These are phyloP conservation scores for Zizania palustris DNA, from an alignment of 202 grass and related monocot species.

Conservation along the genomic window DNA sequence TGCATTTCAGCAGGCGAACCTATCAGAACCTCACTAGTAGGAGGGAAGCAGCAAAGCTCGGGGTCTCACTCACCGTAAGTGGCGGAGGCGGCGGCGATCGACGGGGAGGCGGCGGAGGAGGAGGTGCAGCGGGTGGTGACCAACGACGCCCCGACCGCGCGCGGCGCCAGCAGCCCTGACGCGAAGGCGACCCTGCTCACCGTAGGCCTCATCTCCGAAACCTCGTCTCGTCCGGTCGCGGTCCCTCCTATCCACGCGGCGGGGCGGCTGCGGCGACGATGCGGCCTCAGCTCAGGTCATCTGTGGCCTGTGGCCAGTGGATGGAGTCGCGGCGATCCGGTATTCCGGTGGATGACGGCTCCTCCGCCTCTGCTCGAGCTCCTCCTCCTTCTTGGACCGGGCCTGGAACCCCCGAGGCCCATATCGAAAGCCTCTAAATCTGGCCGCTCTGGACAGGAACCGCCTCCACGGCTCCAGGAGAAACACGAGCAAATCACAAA, in stretches of 20 bases:
- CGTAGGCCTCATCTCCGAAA: slow-evolving; percentile 54
- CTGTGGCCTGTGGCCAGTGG: neutral
- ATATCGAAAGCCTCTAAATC: slow-evolving; percentile 1
- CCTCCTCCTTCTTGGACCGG: no score
- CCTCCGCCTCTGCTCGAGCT: no score
- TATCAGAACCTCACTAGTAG: neutral
- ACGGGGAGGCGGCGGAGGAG: slow-evolving; percentile 31
- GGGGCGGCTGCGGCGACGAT: slow-evolving; percentile 6
- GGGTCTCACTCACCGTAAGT: slow-evolving; percentile 39
- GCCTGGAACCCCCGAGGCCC: neutral
- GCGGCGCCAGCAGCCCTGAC: slow-evolving; percentile 43
- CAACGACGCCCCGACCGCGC: slow-evolving; percentile 7
- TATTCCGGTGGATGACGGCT: neutral
- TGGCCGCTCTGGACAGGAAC: neutral
- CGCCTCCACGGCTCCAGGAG: neutral
- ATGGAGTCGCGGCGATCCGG: neutral
- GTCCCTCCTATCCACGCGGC: neutral
- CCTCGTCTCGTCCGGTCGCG: neutral
- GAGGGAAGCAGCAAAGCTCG: neutral
- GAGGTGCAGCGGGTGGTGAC: slow-evolving; percentile 51
- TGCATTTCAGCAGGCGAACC: slow-evolving; percentile 32
- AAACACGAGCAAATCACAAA: neutral
- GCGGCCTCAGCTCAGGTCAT: neutral
- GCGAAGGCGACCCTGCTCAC: slow-evolving; percentile 51
- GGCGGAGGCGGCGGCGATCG: slow-evolving; percentile 23